phyloP scores from a whole-genome alignment of 352 stramenopile genomes.

The Phytophthora fragariae region DNA sequence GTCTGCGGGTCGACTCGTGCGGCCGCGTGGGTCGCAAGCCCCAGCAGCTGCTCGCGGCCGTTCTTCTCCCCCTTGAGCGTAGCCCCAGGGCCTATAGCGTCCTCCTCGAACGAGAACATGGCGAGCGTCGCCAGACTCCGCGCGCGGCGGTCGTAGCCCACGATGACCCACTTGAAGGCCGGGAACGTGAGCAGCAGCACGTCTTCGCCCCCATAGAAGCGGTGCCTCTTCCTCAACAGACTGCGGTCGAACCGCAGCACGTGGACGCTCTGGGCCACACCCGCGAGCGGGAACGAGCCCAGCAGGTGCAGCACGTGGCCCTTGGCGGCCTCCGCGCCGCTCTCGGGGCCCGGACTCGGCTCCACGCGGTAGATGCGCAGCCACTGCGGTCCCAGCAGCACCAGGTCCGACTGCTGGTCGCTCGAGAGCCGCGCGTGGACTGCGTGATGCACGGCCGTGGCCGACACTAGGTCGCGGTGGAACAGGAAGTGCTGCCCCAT shows the following conservation, averaged over 20 bases:
- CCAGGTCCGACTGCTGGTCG: conserved; percentile 73
- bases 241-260: conserved; percentile 76
- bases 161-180: conserved; percentile 82
- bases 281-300: conserved; percentile 75
- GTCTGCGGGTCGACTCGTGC: conserved; percentile 79
- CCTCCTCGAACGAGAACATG: conserved; percentile 85
- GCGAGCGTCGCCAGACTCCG: conserved; percentile 65
- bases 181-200: conserved; percentile 83
- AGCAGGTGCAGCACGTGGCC: conserved; percentile 78
- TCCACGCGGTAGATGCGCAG: conserved; percentile 87
- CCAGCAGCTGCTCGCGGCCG: conserved; percentile 77
- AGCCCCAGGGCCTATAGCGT: conserved; percentile 81
- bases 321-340: conserved; percentile 32
- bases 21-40: conserved; percentile 58
- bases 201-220: conserved; percentile 76
- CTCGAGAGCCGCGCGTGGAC: conserved; percentile 72
- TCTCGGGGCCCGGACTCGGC: conserved; percentile 43
- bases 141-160: conserved; percentile 71
- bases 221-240: conserved; percentile 72
- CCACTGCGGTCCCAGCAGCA: conserved; percentile 76
- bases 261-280: conserved; percentile 74
- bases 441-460: conserved; percentile 81
- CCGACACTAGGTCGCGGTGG: conserved; percentile 81
- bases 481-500: conserved; percentile 90
- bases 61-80: conserved; percentile 85